Base-by-base conservation (phyloP, 2,329 filamentous ascomycete genomes). In the Simplicillium sp. region DNA sequence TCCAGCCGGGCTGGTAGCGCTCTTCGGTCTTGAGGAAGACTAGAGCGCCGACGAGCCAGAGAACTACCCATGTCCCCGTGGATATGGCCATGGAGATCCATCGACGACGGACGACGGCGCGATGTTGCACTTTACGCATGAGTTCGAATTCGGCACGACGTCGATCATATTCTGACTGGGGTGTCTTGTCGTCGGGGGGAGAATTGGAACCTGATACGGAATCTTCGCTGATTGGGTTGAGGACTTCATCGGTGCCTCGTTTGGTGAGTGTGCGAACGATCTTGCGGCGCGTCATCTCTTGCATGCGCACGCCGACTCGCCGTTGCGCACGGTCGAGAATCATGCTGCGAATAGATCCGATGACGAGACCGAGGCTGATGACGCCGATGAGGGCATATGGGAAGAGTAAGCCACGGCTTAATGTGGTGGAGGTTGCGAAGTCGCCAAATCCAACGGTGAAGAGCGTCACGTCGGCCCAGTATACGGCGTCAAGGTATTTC, bases 311-410 rank as follows among this genome's bases (percentile, higher is more conserved):
- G 32, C 71, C 70, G 4, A 82, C 59, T 14, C 70, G 67, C 4
- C 61, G 64, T 40, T 69, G 69, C 1, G 73, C 77, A 28, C 75
- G 71, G 39, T 82, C 76, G 0, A 82, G 60, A 1, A 77, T 71
- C 32, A 82, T 62, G 44, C 69, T 84, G 29, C 85, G 77, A 46
- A 94, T 87, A 32, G 83, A 87, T 15, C 80, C 80, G 17, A 95
- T 82, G 41, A 94, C 82, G 17, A 95, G 68, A 76, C 85, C 87
- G 1, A 94, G 71, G 50, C 84, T 89, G 45, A 94, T 84, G 42
- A 92, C 82, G 3, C 89, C 89, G 7, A 88, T 70, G 1, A 94
- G 76, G 0, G 88, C 82, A 50, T 85, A 96, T 0, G 89, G 89
- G 39, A 95, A 82, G 25, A 95, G 67, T 2, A 96, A 67, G 1